These are phyloP conservation scores for Aegilops bicornis DNA, from an alignment of 176 grass and related monocot species.

Conservation along the genomic window DNA sequence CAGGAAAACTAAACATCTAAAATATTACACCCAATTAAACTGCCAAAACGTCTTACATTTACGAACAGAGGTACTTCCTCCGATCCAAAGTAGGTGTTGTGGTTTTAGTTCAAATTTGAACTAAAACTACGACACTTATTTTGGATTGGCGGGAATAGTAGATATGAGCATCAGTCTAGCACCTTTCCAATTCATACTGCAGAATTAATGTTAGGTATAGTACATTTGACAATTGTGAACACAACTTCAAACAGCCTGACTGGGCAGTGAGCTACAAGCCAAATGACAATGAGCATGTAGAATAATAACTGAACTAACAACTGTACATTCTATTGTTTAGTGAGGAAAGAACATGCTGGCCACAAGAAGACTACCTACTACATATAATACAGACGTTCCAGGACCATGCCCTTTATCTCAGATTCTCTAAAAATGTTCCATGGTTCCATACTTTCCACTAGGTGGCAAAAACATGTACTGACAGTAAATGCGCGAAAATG, in stretches of 20 bases:
- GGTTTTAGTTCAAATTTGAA: no score
- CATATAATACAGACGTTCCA: conserved; percentile 23
- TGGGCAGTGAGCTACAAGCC: conserved; percentile 28
- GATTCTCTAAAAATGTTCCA: conserved; percentile 3
- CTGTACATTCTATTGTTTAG: conserved; percentile 33
- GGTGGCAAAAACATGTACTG: neutral
- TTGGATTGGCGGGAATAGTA: neutral
- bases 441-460: neutral
- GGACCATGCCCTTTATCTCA: conserved; percentile 3
- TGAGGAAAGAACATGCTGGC: conserved; percentile 45
- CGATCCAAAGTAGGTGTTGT: no score
- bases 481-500: neutral
- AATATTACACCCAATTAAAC: neutral
- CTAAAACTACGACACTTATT: no score
- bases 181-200: conserved; percentile 20
- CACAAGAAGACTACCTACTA: conserved; percentile 50
- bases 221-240: conserved; percentile 13
- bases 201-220: conserved; percentile 11
- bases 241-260: conserved; percentile 25
- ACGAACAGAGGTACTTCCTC: no score
- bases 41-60: no score
- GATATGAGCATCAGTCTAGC: neutral
- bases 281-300: conserved; percentile 43
- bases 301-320: conserved; percentile 35
- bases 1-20: neutral